These are phyloP conservation scores for Isabelozyma gotoi DNA, from an alignment of 805 yeast genomes.

Conservation along the genomic window DNA sequence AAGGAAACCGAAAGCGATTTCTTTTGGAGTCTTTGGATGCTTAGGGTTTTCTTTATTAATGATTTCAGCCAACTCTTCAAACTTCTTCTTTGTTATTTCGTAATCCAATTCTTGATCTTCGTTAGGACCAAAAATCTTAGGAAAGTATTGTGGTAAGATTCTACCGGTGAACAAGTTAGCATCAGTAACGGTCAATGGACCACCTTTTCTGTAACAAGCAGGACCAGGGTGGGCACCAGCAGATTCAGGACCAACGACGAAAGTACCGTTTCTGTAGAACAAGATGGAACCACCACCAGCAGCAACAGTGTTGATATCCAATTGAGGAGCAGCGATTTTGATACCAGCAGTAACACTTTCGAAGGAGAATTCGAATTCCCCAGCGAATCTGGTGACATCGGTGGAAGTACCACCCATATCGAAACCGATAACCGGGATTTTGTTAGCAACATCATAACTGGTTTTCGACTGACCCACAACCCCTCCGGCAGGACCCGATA, in stretches of 20 bases:
- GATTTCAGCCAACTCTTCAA: conserved; percentile 49
- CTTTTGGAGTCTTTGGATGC: conserved; percentile 49
- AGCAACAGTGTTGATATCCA: conserved; percentile 48
- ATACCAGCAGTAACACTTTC: conserved; percentile 85
- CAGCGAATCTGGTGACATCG: conserved; percentile 74
- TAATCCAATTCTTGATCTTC: conserved; percentile 70
- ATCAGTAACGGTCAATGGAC: conserved; percentile 83
- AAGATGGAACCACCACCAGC: conserved; percentile 42
- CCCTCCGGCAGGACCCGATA: conserved; percentile 25
- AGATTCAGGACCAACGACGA: conserved; percentile 83
- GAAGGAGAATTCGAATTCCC: conserved; percentile 73
- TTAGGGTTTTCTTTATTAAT: conserved; percentile 56
- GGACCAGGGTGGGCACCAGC: conserved; percentile 92
- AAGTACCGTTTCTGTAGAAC: conserved; percentile 30
- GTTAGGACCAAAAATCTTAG: conserved; percentile 79
- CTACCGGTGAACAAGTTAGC: conserved; percentile 77
- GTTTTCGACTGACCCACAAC: conserved; percentile 19
- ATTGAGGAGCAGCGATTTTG: conserved; percentile 80
- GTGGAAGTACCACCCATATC: conserved; percentile 95
- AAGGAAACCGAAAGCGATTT: conserved; percentile 78
- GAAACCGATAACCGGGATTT: conserved; percentile 70
- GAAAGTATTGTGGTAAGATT: conserved; percentile 71
- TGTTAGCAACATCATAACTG: conserved; percentile 34
- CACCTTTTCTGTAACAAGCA: conserved; percentile 81
- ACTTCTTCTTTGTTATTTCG: conserved; percentile 49